A percentile compares a stretch with the other conserved stretches of the same genome.
Conservation (phyloP, 176 grass and related monocot genomes). For the Areca catechu region DNA sequence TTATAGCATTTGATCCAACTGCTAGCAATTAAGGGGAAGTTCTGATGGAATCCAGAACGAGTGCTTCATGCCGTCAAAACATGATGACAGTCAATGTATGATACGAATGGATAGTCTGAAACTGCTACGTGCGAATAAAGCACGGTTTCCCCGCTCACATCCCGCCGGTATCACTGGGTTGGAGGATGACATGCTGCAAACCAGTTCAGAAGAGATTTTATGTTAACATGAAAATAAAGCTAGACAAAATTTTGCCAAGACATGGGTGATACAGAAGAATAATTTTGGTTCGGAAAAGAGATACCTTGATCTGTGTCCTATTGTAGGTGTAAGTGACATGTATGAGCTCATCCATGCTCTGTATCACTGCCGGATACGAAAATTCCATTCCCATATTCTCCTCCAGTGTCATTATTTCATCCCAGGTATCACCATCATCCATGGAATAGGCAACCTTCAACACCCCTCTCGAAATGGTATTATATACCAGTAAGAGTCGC, state of each 20-base stretch:
- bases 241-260: not conserved
- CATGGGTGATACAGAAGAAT: not conserved
- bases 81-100: no score
- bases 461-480: conserved; percentile 37
- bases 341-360: conserved; percentile 31
- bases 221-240: not conserved
- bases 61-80: no score
- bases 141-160: not conserved
- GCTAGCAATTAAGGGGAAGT: not conserved
- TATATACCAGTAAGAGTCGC: conserved; percentile 39
- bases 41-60: no score
- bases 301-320: conserved; percentile 63
- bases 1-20: not conserved
- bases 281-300: not conserved
- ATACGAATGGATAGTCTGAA: no score
- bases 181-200: conserved; percentile 32
- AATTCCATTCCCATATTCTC: conserved; percentile 37
- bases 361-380: conserved; percentile 49
- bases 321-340: conserved; percentile 51
- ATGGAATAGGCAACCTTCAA: conserved; percentile 37
- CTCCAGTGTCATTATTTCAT: conserved; percentile 42
- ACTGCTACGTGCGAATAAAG: no score
- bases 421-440: conserved; percentile 48
- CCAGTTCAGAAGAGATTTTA: not conserved
- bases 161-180: not conserved